These are phyloP conservation scores for Fomitopsis betulina DNA, from an alignment of 1,284 basidiomycete species.

Conservation along the genomic window DNA sequence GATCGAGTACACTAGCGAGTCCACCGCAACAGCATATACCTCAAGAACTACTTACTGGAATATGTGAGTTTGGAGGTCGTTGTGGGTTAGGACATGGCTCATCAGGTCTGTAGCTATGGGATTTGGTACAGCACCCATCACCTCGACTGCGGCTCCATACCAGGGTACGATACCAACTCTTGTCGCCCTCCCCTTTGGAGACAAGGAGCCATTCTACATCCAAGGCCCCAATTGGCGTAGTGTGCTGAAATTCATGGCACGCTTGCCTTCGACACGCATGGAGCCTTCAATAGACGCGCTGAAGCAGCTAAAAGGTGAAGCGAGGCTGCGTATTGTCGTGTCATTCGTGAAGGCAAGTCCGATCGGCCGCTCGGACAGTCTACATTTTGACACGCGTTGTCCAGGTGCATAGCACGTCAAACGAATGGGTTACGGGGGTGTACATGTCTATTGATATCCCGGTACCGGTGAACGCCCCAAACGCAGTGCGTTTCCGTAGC, in stretches of 20 bases:
- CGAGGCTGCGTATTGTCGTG: constrained; percentile 65
- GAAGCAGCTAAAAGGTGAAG: constrained; percentile 48
- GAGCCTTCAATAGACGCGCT: constrained; percentile 67
- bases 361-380: background rate
- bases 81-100: background rate
- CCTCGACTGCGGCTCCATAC: constrained; percentile 42
- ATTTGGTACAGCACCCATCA: constrained; percentile 55
- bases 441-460: constrained; percentile 74
- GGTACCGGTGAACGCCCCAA: constrained; percentile 40
- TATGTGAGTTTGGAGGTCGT: constrained; percentile 48
- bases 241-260: constrained; percentile 66
- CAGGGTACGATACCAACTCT: constrained; percentile 58
- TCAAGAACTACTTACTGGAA: constrained; percentile 49
- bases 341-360: constrained; percentile 65
- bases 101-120: constrained; percentile 46
- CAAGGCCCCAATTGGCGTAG: constrained; percentile 70
- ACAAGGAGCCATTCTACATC: constrained; percentile 62
- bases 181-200: constrained; percentile 64
- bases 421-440: constrained; percentile 66
- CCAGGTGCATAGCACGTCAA: constrained; percentile 52
- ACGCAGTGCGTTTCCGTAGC: constrained; percentile 45
- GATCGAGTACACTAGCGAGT: background rate
- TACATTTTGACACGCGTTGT: background rate
- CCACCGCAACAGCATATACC: background rate
- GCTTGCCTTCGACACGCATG: constrained; percentile 60